Base-by-base conservation (phyloP, 2,329 filamentous ascomycete genomes). In the Arachnomyces sp. region DNA sequence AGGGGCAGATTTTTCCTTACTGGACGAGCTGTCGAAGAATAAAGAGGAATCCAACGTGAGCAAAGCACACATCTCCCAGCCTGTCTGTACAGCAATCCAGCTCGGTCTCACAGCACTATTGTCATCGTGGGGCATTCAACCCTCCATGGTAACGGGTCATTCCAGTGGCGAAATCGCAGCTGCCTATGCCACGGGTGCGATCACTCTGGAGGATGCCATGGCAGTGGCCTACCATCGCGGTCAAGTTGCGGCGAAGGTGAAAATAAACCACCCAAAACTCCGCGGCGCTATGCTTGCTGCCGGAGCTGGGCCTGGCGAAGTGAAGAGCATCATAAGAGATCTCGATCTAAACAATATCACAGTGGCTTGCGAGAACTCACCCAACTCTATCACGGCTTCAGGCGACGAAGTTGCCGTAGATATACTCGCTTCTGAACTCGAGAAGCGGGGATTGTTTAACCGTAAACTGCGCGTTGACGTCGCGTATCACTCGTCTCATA, bases 291-390 rank as follows among this genome's bases (percentile, higher is more conserved):
- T 49, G 48, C 9, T 45, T 4, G 36, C 44, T 36, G 46, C 38
- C 36, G 46, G 44, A 13, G 9, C 32, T 9, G 21, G 21, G 21
- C 21, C 21, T 25, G 21, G 5, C 21, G 21, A 25, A 9, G 21
- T 25, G 5, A 25, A 25, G 21, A 9, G 21, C 5, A 25, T 25
- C 5, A 25, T 25, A 5, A 25, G 9, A 9, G 5, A 5, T 5
- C 9, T 25, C 5, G 21, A 9, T 52, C 15, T 14, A 3, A 15
- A 6, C 11, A 12, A 31, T 14, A 31, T 53, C 5, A 34, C 38
- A 1, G 47, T 63, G 4, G 66, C 62, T 2, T 68, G 63, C 34
- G 47, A 61, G 25, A 69, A 69, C 44, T 60, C 57, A 2, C 60
- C 60, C 0, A 38, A 43, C 2, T 63, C 53, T 28, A 52, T 66